Evolutionary conservation across 371 early-diverging fungal genomes (phyloP), one percentile per base, ranked within the genome.

Genomic region (Chytridium lagenaria): DNA sequence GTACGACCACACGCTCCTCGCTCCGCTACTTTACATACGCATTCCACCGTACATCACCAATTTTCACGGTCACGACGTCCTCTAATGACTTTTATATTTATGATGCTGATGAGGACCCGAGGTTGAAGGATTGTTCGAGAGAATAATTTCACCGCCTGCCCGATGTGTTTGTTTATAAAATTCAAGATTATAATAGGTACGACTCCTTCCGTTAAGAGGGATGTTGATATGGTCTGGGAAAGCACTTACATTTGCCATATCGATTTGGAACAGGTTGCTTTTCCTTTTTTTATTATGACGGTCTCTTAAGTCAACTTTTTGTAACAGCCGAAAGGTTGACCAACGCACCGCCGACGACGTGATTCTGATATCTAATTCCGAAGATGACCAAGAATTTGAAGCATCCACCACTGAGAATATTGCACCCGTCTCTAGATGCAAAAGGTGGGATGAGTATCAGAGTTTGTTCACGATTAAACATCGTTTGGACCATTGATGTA

Each of bases 401-500:
- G n/a, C n/a, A n/a, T n/a, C n/a, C n/a, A n/a, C n/a, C n/a, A n/a
- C n/a, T 22, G 49, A 49, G 49, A 22, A 22, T 49, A 22, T 49
- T 49, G 49, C 49, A 49, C 15, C 10, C 49, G 49, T 15, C 15
- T 10, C 49, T 22, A 10, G 10, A 22, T 10, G 49, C 49, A 49
- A 49, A 10, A 22, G 22, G 49, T 10, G 22, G 49, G 49, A 10
- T 22, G n/a, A n/a, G n/a, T 38, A 19, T 33, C 33, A 36, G 61
- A 44, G 52, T 34, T 55, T 70, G 28, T 90, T 91, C 80, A 82
- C 84, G 64, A 82, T 93, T 71, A 83, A 90, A 22, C 85, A 87
- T 78, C 89, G 92, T 96, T 92, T 85, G 91, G 93, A 71, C 91
- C 91, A 50, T 80, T 95, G 70, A 87, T 96, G 88, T 88, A 80